Evolutionary conservation across 495 filamentous ascomycete species (phyloP).

Genomic region (Annulohypoxylon moriforme): DNA sequence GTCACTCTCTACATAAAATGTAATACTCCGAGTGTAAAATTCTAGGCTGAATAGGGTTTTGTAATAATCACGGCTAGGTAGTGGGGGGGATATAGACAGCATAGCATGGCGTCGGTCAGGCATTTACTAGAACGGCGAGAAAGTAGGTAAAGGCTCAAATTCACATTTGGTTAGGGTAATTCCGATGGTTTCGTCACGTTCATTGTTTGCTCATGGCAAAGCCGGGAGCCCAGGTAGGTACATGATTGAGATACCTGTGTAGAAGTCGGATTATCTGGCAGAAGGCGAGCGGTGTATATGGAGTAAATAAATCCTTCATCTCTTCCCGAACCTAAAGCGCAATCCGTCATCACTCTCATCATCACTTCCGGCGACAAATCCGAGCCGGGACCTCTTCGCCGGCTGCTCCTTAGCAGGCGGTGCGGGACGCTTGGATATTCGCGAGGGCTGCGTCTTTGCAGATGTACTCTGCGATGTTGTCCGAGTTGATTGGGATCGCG

Average conservation of each 20-base stretch:
- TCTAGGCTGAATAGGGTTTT: background rate
- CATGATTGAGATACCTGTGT: slow-evolving; percentile 30
- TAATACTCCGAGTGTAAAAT: background rate
- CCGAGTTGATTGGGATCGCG: slow-evolving; percentile 51
- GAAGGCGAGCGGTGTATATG: background rate
- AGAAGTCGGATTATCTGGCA: background rate
- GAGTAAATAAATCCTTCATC: slow-evolving; percentile 42
- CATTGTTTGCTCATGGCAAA: slow-evolving; percentile 4
- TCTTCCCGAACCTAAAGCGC: slow-evolving; percentile 69
- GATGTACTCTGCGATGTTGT: slow-evolving; percentile 47
- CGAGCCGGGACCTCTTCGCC: slow-evolving; percentile 56
- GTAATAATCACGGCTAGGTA: background rate
- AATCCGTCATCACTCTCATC: slow-evolving; percentile 64
- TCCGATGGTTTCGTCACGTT: background rate
- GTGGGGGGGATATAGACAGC: background rate
- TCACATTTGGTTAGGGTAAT: slow-evolving; percentile 1
- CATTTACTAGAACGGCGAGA: slow-evolving; percentile 17
- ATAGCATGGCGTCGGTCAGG: slow-evolving; percentile 21
- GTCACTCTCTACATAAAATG: background rate
- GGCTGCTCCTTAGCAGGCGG: slow-evolving; percentile 51
- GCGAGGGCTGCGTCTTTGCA: slow-evolving; percentile 36
- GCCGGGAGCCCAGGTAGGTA: slow-evolving; percentile 23
- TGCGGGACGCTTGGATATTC: slow-evolving; percentile 54
- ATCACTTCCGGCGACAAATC: slow-evolving; percentile 52
- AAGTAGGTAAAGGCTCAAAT: background rate